Evolutionary conservation across 1,284 basidiomycete species (phyloP).

Genomic region (Prillingera fragicola): DNA sequence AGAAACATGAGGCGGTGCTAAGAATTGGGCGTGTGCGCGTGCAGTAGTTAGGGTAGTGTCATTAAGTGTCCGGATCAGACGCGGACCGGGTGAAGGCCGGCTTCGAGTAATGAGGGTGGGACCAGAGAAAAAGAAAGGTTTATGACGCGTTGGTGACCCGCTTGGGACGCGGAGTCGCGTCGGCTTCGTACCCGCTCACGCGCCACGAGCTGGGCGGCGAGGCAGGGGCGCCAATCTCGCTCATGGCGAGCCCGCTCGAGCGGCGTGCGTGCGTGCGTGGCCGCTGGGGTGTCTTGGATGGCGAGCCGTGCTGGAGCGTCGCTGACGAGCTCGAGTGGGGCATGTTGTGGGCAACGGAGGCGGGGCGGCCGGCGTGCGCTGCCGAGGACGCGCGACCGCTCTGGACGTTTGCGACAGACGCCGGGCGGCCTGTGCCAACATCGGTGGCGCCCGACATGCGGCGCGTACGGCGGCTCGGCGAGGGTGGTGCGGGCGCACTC

Average conservation of each 20-base stretch:
- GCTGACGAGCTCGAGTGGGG: background rate
- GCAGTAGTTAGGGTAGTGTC: background rate
- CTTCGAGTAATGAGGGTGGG: background rate
- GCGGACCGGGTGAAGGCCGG: background rate
- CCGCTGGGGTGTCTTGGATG: background rate
- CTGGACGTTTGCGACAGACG: too few relatives aligned
- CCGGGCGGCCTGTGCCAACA: too few relatives aligned
- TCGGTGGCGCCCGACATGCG: conserved; percentile 5
- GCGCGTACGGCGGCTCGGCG: conserved; percentile 6
- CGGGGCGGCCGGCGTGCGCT: conserved; percentile 2
- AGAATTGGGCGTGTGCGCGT: background rate
- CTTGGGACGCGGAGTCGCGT: conserved; percentile 10
- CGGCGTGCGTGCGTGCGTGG: conserved; percentile 6
- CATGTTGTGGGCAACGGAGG: conserved; percentile 2
- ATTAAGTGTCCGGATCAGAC: background rate
- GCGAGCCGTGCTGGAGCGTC: conserved; percentile 1
- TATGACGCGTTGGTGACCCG: conserved; percentile 14
- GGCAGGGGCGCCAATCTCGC: conserved; percentile 10
- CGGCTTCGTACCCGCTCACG: conserved; percentile 1
- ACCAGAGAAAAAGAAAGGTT: too few relatives aligned
- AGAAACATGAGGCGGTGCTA: background rate
- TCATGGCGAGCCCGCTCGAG: conserved; percentile 5
- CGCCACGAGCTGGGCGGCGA: conserved; percentile 15
- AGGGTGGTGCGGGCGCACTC: too few relatives aligned
- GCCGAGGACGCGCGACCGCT: too few relatives aligned